Evolutionary conservation across 306 rosid genomes (phyloP).

Genomic region (Cyamopsis tetragonoloba): DNA sequence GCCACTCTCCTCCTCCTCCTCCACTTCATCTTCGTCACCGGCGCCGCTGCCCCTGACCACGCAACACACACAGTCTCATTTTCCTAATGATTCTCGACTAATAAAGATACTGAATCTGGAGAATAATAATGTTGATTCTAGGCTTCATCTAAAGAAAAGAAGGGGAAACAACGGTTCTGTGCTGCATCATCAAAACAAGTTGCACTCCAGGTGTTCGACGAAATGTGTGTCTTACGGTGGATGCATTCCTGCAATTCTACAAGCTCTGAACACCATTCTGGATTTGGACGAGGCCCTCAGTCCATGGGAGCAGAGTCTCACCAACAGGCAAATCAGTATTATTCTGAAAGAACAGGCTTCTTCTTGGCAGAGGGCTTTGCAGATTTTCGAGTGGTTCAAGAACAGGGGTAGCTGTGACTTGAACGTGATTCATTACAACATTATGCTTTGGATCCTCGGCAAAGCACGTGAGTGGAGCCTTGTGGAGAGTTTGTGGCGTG

Average conservation of each 20-base stretch:
- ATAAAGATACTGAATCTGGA: slow-evolving; percentile 28
- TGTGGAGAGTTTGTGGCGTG: slow-evolving; percentile 60
- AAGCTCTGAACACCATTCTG: slow-evolving; percentile 43
- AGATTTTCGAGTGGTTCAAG: slow-evolving; percentile 74
- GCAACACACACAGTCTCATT: slow-evolving; percentile 17
- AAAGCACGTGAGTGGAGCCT: slow-evolving; percentile 54
- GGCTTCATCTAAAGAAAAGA: neutral
- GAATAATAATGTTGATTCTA: slow-evolving; percentile 20
- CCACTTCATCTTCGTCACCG: no score
- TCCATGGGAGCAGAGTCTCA: slow-evolving; percentile 54
- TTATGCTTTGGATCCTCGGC: slow-evolving; percentile 59
- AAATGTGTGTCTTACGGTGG: slow-evolving; percentile 58
- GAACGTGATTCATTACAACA: slow-evolving; percentile 79
- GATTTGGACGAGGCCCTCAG: slow-evolving; percentile 62
- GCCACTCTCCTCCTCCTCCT: no score
- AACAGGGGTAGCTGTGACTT: slow-evolving; percentile 53
- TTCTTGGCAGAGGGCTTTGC: slow-evolving; percentile 60
- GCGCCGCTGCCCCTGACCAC: slow-evolving; percentile 27
- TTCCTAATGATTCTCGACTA: slow-evolving; percentile 20
- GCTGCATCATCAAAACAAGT: slow-evolving; percentile 24
- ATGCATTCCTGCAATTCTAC: slow-evolving; percentile 54
- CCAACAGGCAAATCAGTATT: slow-evolving; percentile 61
- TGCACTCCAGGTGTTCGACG: slow-evolving; percentile 63
- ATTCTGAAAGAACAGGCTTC: slow-evolving; percentile 63
- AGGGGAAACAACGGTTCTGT: neutral